phyloP scores from a whole-genome alignment of 1,284 basidiomycete species.

The Taiwanofungus camphoratus region DNA sequence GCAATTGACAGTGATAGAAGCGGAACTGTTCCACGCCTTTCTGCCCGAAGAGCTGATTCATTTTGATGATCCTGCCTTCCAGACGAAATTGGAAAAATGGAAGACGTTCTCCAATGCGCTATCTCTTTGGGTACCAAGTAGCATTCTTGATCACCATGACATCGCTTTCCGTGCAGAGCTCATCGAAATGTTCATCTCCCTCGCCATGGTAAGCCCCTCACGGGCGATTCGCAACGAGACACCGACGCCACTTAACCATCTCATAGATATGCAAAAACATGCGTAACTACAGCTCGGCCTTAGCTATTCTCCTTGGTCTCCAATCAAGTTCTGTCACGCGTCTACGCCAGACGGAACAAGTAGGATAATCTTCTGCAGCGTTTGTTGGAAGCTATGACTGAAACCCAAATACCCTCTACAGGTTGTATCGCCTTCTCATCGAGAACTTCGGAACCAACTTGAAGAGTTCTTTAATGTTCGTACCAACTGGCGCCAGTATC shows the following conservation, averaged over 20 bases:
- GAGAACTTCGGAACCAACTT: background rate
- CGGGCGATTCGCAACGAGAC: background rate
- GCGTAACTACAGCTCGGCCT: conserved; percentile 10
- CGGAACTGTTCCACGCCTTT: conserved; percentile 17
- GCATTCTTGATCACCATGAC: conserved; percentile 4
- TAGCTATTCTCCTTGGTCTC: conserved; percentile 4
- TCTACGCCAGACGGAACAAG: conserved; percentile 2
- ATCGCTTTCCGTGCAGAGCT: background rate
- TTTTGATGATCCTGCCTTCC: conserved; percentile 3
- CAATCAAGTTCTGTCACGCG: background rate
- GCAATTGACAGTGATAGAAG: conserved; percentile 22
- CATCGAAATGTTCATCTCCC: conserved; percentile 4
- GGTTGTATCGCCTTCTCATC: background rate
- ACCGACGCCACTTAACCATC: background rate
- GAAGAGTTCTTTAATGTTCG: conserved; percentile 1
- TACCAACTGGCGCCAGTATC: conserved; percentile 6
- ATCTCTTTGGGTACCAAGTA: conserved; percentile 8
- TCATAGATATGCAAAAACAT: conserved; percentile 8
- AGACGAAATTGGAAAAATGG: conserved; percentile 9
- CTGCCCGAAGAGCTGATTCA: conserved; percentile 16
- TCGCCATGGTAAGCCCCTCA: conserved; percentile 3
- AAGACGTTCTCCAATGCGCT: conserved; percentile 12
- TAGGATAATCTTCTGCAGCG: background rate
- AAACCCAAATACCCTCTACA: background rate
- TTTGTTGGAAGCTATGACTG: background rate